Base-by-base conservation (phyloP, 2,329 filamentous ascomycete species). In the Zarea fungicola region DNA sequence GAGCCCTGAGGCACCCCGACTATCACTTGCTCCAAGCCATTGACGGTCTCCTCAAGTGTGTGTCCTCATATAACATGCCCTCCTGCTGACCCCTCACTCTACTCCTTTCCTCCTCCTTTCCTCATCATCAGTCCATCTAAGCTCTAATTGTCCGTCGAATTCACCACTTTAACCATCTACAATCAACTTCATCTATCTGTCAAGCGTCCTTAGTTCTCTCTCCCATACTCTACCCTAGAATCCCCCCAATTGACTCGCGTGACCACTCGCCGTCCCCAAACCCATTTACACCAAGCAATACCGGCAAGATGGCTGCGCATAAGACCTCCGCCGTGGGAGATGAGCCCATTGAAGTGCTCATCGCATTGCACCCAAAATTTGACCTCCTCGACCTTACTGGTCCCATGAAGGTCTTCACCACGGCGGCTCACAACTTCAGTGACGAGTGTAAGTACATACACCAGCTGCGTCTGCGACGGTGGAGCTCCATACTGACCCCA, bases 281-380 rank as follows among this genome's bases (percentile, higher is more conserved):
- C 43, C 51, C 39, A 28, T 36, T 4, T 34, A 42, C 37, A 37
- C 35, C 45, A 60, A 55, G 60, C 62, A 57, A 60, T 59, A 64
- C 60, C 60, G 60, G 58, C 70, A 78, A 67, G 66, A 82, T 82
- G 78, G 74, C 64, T 71, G 68, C 76, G 64, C 67, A 67, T 62
- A 81, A 81, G 74, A 72, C 68, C 57, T 78, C 77, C 66, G 77
- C 77, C 62, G 75, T 78, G 65, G 71, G 72, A 60, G 77, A 81
- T 62, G 75, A 81, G 63, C 77, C 77, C 56, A 70, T 82, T 60
- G 72, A 81, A 55, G 76, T 82, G 56, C 75, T 83, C 62, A 74
- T 83, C 65, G 78, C 74, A 58, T 72, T 83, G 58, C 78, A 83
- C 48, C 67, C 73, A 62, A 78, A 80, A 63, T 83, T 82, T 62